Percentiles rank a stretch among this genome's conserved stretches.
These are phyloP conservation scores for Diaporthe aspalathi DNA, from an alignment of 2,329 filamentous ascomycete species.

Conservation along the genomic window DNA sequence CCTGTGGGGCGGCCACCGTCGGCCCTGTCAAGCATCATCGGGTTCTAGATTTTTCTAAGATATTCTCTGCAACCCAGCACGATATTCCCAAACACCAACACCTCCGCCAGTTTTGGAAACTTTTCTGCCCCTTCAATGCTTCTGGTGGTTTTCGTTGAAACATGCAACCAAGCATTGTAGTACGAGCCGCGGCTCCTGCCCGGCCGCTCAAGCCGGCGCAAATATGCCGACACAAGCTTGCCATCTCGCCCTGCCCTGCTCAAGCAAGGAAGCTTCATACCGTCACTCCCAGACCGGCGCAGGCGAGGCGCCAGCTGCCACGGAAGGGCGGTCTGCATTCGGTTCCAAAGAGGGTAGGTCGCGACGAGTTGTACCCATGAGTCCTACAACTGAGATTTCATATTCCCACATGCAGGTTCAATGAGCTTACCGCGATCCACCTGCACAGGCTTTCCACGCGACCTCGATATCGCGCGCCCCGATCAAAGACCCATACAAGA, in stretches of 20 bases:
- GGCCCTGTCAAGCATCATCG: constrained; percentile 7
- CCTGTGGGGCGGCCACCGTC: constrained; percentile 27
- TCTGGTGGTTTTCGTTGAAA: constrained; percentile 33
- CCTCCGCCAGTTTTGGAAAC: background rate
- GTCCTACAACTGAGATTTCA: background rate
- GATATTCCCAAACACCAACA: background rate
- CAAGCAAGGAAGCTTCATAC: constrained; percentile 40
- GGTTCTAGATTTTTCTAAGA: constrained; percentile 28
- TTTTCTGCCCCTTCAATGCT: constrained; percentile 26
- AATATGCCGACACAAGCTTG: constrained; percentile 46
- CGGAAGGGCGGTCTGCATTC: constrained; percentile 29
- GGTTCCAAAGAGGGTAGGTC: constrained; percentile 33
- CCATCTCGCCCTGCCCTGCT: constrained; percentile 42
- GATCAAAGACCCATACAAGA: constrained; percentile 83
- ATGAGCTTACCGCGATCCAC: constrained; percentile 4
- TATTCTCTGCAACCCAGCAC: constrained; percentile 11
- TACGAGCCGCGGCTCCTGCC: constrained; percentile 49
- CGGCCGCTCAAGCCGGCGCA: constrained; percentile 48
- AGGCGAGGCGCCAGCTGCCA: constrained; percentile 34
- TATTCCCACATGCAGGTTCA: background rate
- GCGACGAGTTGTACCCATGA: too few relatives aligned
- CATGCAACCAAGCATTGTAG: constrained; percentile 51
- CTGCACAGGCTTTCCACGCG: constrained; percentile 67
- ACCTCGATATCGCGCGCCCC: constrained; percentile 63
- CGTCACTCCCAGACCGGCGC: constrained; percentile 41